phyloP scores from a whole-genome alignment of 176 grass and related monocot genomes.

The Themeda triandra region DNA sequence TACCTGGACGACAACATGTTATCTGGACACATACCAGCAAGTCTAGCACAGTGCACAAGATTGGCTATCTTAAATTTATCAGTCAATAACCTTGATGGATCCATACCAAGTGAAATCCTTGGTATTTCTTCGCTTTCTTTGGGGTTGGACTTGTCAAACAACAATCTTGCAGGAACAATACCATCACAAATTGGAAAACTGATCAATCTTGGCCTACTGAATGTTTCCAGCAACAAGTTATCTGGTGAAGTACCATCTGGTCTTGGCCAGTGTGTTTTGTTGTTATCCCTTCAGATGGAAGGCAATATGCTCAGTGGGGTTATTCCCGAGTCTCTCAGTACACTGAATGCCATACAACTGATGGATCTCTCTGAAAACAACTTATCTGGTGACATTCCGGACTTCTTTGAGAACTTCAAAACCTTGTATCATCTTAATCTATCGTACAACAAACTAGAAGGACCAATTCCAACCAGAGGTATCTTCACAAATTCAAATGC shows the following conservation, averaged over 20 bases:
- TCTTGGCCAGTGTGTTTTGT: not conserved
- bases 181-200: slow-evolving; percentile 10
- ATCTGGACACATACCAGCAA: slow-evolving; percentile 39
- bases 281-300: slow-evolving; percentile 18
- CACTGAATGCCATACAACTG: not conserved
- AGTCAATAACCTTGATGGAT: slow-evolving; percentile 19
- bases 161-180: not conserved
- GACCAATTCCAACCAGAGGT: not conserved
- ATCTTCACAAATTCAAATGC: not conserved
- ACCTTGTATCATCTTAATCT: not conserved
- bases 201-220: not conserved
- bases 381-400: not conserved
- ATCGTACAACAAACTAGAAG: not conserved
- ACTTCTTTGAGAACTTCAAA: not conserved
- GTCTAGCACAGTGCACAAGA: slow-evolving; percentile 27
- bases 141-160: slow-evolving; percentile 17
- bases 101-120: slow-evolving; percentile 26
- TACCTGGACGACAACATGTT: slow-evolving; percentile 34
- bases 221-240: slow-evolving; percentile 27
- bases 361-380: not conserved
- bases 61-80: slow-evolving; percentile 33
- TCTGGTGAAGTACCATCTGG: slow-evolving; percentile 1
- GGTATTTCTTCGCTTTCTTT: slow-evolving; percentile 12
- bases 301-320: not conserved
- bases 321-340: not conserved